Conservation (phyloP, 2,329 filamentous ascomycete genomes). For the Blastomyces emzantsi region DNA sequence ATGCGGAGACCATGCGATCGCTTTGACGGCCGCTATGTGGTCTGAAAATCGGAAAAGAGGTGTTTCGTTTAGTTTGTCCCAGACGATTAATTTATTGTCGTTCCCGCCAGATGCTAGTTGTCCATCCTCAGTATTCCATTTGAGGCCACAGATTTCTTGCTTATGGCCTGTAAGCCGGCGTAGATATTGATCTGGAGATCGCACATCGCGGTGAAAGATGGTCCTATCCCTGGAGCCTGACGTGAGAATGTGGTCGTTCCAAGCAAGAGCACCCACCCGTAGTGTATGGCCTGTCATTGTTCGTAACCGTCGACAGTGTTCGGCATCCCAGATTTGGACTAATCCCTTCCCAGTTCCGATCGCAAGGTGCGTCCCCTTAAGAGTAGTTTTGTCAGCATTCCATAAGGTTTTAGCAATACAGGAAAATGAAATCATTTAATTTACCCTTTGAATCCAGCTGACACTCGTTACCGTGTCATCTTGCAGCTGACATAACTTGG, state of each 20-base stretch:
- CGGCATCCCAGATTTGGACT: conserved; percentile 96
- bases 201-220: conserved; percentile 93
- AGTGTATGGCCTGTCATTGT: conserved; percentile 97
- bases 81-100: conserved; percentile 98
- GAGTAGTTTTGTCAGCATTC: conserved; percentile 14
- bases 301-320: conserved; percentile 70
- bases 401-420: background rate
- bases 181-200: conserved; percentile 82
- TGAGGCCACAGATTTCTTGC: conserved; percentile 92
- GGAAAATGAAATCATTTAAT: conserved; percentile 17
- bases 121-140: conserved; percentile 94
- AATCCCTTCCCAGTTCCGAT: conserved; percentile 92
- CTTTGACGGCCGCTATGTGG: conserved; percentile 93
- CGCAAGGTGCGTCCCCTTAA: conserved; percentile 78
- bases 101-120: conserved; percentile 94
- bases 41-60: conserved; percentile 91
- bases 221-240: conserved; percentile 88
- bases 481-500: conserved; percentile 83
- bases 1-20: conserved; percentile 95
- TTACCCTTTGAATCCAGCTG: conserved; percentile 86
- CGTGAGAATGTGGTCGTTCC: conserved; percentile 96
- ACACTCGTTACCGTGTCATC: conserved; percentile 96
- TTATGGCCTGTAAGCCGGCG: conserved; percentile 87
- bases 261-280: conserved; percentile 85
- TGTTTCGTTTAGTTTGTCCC: conserved; percentile 90